Base-by-base conservation (phyloP, 768 basidiomycete genomes). In the Serendipita indica region DNA sequence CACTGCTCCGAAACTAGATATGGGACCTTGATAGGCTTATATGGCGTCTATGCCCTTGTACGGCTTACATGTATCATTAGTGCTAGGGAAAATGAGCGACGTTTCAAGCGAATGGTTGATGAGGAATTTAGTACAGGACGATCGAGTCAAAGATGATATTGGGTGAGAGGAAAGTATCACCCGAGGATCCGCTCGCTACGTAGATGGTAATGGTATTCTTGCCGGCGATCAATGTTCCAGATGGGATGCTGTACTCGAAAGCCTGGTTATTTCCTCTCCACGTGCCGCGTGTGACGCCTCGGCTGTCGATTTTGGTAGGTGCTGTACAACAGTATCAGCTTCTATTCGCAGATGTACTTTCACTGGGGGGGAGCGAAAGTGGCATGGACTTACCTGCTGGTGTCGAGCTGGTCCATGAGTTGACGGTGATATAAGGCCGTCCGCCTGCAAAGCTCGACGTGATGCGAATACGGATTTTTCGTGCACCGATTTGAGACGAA, bases 201-300 rank as follows among this genome's bases (percentile, higher is more conserved):
- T 70, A 72, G 64, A 77, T 76, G 12, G 65, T 62, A 58, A 77
- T 73, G 27, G 72, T 74, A 62, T 76, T 77, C 10, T 39, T 25
- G 12, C 75, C 73, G 37, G 71, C 64, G n/a, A 74, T 67, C 37
- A 76, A 63, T 14, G 65, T 65, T 63, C 73, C 74, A 14, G 72
- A 35, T n/a, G 57, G 20, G 41, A 62, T 56, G n/a, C 25, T n/a
- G 20, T 32, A n/a, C 16, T n/a, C 32, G 14, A 14, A 27, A n/a
- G 20, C 54, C 20, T 57, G 54, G 58, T 39, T 43, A 43, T 57
- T 39, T 13, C 76, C 75, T 33, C 76, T 72, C 74, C 74, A 78
- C 27, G 75, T 77, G n/a, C 76, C 75, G 58, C 75, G 73, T 52
- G 75, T 76, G 34, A 78, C 72, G 39, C 76, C 76, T 66, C 75